These are phyloP conservation scores for Talaromyces adpressus DNA, from an alignment of 495 filamentous ascomycete genomes.

Conservation along the genomic window DNA sequence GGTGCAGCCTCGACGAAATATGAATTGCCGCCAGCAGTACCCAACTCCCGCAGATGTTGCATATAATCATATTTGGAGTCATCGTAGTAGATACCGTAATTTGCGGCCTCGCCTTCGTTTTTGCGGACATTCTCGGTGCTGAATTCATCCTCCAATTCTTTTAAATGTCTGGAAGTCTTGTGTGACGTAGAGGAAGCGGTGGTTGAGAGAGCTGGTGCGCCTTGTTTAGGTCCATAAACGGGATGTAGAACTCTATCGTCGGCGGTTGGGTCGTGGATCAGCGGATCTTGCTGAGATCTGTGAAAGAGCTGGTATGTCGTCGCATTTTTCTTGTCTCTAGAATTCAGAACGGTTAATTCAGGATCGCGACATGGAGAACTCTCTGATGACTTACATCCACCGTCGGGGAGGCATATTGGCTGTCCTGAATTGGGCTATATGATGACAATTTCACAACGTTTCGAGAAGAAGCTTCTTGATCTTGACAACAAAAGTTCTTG, in stretches of 20 bases:
- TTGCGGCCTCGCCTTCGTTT: slow-evolving; percentile 95
- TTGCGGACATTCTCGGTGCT: slow-evolving; percentile 58
- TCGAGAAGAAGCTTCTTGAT: background rate
- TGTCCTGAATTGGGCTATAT: background rate
- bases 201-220: slow-evolving; percentile 18
- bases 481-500: background rate
- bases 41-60: slow-evolving; percentile 93
- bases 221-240: slow-evolving; percentile 29
- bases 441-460: background rate
- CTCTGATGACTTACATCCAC: slow-evolving; percentile 69
- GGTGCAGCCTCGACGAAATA: slow-evolving; percentile 70
- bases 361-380: background rate
- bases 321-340: slow-evolving; percentile 88
- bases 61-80: slow-evolving; percentile 98
- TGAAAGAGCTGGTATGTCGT: slow-evolving; percentile 89
- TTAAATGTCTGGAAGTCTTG: slow-evolving; percentile 50
- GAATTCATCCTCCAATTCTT: slow-evolving; percentile 73
- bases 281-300: slow-evolving; percentile 92
- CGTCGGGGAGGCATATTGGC: slow-evolving; percentile 67
- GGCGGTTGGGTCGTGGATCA: slow-evolving; percentile 79
- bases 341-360: background rate
- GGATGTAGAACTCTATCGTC: slow-evolving; percentile 72
- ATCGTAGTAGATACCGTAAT: slow-evolving; percentile 81
- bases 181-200: slow-evolving; percentile 26
- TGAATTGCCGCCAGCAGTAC: slow-evolving; percentile 50